phyloP scores from a whole-genome alignment of 495 filamentous ascomycete species.

The Hypoxylon lenormandii region DNA sequence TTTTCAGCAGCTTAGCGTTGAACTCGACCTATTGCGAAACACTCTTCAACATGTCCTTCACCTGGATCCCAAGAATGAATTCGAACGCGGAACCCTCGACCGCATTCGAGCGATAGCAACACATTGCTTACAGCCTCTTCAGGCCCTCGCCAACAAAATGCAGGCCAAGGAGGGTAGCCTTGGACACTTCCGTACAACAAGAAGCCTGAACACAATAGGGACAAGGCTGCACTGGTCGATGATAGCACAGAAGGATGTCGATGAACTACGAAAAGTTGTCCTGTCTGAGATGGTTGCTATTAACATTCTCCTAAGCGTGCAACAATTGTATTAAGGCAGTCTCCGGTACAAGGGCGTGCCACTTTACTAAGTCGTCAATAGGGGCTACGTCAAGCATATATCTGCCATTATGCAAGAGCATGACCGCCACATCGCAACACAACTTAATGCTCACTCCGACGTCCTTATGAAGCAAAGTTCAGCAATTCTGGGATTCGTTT shows the following conservation, averaged over 20 bases:
- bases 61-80: slow-evolving; percentile 10
- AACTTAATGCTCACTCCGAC: neutral
- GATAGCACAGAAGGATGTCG: slow-evolving; percentile 34
- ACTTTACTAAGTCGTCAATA: no score
- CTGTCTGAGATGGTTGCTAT: slow-evolving; percentile 34
- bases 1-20: slow-evolving; percentile 32
- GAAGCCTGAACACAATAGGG: slow-evolving; percentile 23
- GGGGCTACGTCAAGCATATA: no score
- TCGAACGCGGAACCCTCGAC: slow-evolving; percentile 13
- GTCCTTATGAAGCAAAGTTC: slow-evolving; percentile 7
- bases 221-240: slow-evolving; percentile 37
- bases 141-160: slow-evolving; percentile 30
- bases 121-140: slow-evolving; percentile 19
- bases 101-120: slow-evolving; percentile 17
- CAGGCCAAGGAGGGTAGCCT: slow-evolving; percentile 23
- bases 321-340: slow-evolving; percentile 21
- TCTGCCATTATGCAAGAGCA: no score
- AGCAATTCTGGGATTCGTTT: no score
- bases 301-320: slow-evolving; percentile 31
- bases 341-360: no score
- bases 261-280: slow-evolving; percentile 25
- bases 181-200: slow-evolving; percentile 19
- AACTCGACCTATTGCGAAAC: slow-evolving; percentile 26
- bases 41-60: slow-evolving; percentile 10
- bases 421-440: no score